Conservation (phyloP, 2,329 filamentous ascomycete genomes). For the Pseudopithomyces maydicus region DNA sequence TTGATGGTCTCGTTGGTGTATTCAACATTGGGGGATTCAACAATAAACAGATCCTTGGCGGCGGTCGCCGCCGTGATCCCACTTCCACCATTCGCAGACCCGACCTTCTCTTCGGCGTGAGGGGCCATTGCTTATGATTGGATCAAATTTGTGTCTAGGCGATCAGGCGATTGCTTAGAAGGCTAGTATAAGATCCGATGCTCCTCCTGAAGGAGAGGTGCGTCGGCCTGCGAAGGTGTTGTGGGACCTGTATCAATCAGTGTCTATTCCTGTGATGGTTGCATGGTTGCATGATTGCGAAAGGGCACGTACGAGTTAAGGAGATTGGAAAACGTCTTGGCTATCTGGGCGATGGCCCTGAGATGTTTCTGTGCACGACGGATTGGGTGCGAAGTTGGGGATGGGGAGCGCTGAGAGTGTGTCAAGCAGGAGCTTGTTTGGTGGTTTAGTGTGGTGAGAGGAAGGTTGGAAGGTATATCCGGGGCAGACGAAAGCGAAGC, state of each 20-base stretch:
- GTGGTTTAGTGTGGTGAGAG: neutral
- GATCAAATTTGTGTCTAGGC: slow-evolving; percentile 28
- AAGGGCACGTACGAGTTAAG: slow-evolving; percentile 81
- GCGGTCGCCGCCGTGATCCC: slow-evolving; percentile 46
- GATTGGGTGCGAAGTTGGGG: slow-evolving; percentile 14
- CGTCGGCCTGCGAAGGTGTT: slow-evolving; percentile 97
- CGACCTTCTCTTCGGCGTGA: slow-evolving; percentile 75
- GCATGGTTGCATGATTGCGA: neutral
- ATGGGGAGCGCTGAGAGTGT: slow-evolving; percentile 10
- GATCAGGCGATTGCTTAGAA: slow-evolving; percentile 47
- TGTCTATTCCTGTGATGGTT: neutral
- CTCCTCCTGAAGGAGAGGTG: slow-evolving; percentile 83
- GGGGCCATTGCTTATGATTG: slow-evolving; percentile 75
- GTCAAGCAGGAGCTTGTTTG: neutral
- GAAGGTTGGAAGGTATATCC: neutral
- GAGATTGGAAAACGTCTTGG: slow-evolving; percentile 98
- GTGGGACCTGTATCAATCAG: slow-evolving; percentile 68
- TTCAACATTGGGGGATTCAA: slow-evolving; percentile 88
- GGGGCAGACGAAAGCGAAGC: neutral
- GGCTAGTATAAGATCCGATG: slow-evolving; percentile 62
- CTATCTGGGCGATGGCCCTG: slow-evolving; percentile 59
- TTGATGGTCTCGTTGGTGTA: slow-evolving; percentile 89
- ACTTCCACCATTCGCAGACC: slow-evolving; percentile 60
- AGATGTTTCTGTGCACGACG: slow-evolving; percentile 19
- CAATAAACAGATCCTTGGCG: slow-evolving; percentile 73